Conservation (phyloP, 805 yeast genomes). For the Metschnikowia proteae region DNA sequence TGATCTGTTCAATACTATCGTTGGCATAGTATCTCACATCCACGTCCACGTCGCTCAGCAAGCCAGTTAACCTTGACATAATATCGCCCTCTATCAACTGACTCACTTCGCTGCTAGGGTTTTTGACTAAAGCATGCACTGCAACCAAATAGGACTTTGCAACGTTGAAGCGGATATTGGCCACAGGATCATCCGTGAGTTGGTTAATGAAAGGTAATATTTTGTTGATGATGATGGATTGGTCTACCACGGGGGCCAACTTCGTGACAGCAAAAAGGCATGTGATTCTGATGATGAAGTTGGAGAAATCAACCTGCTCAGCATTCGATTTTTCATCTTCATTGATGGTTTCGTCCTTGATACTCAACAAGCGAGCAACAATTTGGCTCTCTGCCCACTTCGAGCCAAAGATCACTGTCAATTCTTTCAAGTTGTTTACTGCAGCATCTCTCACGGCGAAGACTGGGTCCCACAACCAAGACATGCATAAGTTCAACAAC, state of each 20-base stretch:
- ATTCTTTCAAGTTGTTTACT: constrained; percentile 70
- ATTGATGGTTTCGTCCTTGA: constrained; percentile 19
- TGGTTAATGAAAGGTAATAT: constrained; percentile 77
- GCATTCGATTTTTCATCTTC: constrained; percentile 21
- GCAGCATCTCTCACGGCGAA: constrained; percentile 97
- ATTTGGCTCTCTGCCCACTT: constrained; percentile 89
- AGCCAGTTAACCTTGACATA: constrained; percentile 59
- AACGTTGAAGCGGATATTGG: constrained; percentile 92
- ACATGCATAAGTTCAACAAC: constrained; percentile 82
- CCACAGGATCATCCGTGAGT: constrained; percentile 76
- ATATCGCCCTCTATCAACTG: constrained; percentile 43
- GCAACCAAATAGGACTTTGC: constrained; percentile 76
- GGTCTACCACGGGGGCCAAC: constrained; percentile 66
- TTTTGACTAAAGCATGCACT: constrained; percentile 46
- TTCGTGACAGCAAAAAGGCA: constrained; percentile 84
- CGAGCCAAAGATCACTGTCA: constrained; percentile 85
- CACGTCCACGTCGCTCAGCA: constrained; percentile 70
- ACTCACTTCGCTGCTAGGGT: constrained; percentile 18
- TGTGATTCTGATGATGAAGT: constrained; percentile 90
- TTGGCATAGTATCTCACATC: constrained; percentile 87
- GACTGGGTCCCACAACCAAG: constrained; percentile 99
- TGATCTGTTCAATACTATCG: constrained; percentile 48
- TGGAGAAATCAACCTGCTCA: constrained; percentile 49
- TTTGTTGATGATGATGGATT: constrained; percentile 53
- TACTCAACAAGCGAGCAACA: constrained; percentile 63